Percentiles rank a stretch among this genome's conserved stretches.
Evolutionary conservation across 1,284 basidiomycete species (phyloP).

Genomic region (Termitomyces sp.): DNA sequence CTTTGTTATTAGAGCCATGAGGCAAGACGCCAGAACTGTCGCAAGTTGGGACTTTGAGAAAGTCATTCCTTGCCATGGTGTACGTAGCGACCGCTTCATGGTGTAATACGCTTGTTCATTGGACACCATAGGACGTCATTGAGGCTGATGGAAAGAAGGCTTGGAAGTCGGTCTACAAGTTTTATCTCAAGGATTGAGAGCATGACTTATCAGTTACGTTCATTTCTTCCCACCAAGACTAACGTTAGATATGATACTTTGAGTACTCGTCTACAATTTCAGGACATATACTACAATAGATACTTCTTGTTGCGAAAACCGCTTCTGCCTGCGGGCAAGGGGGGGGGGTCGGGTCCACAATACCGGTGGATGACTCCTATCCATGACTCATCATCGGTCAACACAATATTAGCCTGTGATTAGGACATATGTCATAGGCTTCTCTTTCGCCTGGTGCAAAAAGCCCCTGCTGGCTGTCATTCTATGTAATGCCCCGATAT

Average conservation of each 20-base stretch:
- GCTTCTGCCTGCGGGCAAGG: too few species aligned
- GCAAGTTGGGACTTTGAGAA: constrained; percentile 82
- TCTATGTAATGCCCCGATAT: too few species aligned
- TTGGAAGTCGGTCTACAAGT: constrained; percentile 48
- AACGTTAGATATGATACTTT: too few species aligned
- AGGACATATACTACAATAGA: neutral
- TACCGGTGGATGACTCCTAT: too few species aligned
- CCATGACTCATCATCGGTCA: too few species aligned
- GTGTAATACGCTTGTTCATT: constrained; percentile 5
- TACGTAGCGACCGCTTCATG: constrained; percentile 30
- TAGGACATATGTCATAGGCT: too few species aligned
- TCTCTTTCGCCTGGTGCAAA: too few species aligned
- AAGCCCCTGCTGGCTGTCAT: too few species aligned
- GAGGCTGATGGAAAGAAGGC: constrained; percentile 68
- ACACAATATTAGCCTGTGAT: too few species aligned
- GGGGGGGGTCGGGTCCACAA: too few species aligned
- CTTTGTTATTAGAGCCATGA: constrained; percentile 57
- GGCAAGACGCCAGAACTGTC: constrained; percentile 65
- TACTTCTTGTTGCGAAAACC: neutral
- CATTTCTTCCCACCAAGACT: neutral
- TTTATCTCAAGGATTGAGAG: constrained; percentile 26
- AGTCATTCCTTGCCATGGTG: constrained; percentile 93
- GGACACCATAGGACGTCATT: constrained; percentile 60
- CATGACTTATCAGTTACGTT: neutral
- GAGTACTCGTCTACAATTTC: neutral